A percentile compares a stretch with the other conserved stretches of the same genome.
Conservation (phyloP, 257 asterid genomes). For the Solanum pennellii region DNA sequence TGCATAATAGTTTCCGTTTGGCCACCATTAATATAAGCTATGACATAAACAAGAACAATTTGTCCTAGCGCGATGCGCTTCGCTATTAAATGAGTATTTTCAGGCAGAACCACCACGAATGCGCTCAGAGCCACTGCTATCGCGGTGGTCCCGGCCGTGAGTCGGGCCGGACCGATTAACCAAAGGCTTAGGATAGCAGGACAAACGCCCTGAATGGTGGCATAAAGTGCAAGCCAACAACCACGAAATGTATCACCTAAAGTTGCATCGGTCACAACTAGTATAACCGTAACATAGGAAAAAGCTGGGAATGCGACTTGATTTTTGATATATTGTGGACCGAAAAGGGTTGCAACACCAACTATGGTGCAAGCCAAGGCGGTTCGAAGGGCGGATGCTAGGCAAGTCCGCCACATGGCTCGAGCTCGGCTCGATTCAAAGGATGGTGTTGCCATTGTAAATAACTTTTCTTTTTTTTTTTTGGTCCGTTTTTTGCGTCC, state of each 20-base stretch:
- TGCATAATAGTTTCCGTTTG: conserved; percentile 48
- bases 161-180: conserved; percentile 48
- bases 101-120: conserved; percentile 57
- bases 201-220: conserved; percentile 33
- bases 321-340: conserved; percentile 29
- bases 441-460: conserved; percentile 12
- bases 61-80: conserved; percentile 82
- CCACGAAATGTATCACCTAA: conserved; percentile 60
- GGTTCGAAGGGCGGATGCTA: conserved; percentile 65
- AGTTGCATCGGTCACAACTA: conserved; percentile 54
- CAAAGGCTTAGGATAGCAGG: conserved; percentile 53
- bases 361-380: conserved; percentile 77
- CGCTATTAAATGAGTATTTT: conserved; percentile 42
- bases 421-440: conserved; percentile 12
- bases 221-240: conserved; percentile 60
- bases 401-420: conserved; percentile 44
- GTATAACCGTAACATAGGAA: conserved; percentile 62
- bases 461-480: background rate
- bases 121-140: conserved; percentile 40
- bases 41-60: conserved; percentile 53
- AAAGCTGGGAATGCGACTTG: conserved; percentile 59
- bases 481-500: background rate
- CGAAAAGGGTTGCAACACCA: conserved; percentile 51
- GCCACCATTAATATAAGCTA: conserved; percentile 46
- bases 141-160: conserved; percentile 35